These are phyloP conservation scores for Zygoascus sp. DNA, from an alignment of 1,139 yeast genomes.

Conservation along the genomic window DNA sequence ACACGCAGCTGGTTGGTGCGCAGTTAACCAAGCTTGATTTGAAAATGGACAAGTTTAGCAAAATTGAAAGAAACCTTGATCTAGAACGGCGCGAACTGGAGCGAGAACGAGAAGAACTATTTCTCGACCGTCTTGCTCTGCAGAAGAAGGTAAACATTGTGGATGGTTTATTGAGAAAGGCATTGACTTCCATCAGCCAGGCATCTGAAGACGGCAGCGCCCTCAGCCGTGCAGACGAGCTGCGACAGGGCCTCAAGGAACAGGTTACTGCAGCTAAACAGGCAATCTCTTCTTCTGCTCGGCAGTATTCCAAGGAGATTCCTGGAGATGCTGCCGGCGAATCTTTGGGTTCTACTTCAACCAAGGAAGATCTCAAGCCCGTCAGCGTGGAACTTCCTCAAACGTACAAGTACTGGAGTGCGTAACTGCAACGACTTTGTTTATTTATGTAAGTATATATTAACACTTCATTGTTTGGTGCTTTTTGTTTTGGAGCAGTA, in stretches of 20 bases:
- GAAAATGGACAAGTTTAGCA: slow-evolving; percentile 64
- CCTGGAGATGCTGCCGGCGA: slow-evolving; percentile 16
- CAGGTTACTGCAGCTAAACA: slow-evolving; percentile 22
- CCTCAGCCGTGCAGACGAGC: slow-evolving; percentile 4
- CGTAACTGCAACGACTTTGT: slow-evolving; percentile 28
- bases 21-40: slow-evolving; percentile 72
- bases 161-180: slow-evolving; percentile 47
- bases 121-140: slow-evolving; percentile 71
- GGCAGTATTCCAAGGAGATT: slow-evolving; percentile 13
- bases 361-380: slow-evolving; percentile 47
- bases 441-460: neutral
- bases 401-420: slow-evolving; percentile 80
- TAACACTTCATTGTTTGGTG: too few species aligned
- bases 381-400: slow-evolving; percentile 76
- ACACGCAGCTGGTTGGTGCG: slow-evolving; percentile 64
- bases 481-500: neutral
- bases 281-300: slow-evolving; percentile 21
- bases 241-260: slow-evolving; percentile 1
- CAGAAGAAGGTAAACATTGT: slow-evolving; percentile 55
- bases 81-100: slow-evolving; percentile 70
- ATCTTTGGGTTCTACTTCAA: slow-evolving; percentile 14
- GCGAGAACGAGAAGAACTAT: slow-evolving; percentile 74
- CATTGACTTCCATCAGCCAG: slow-evolving; percentile 39
- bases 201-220: slow-evolving; percentile 12
- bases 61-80: slow-evolving; percentile 74